Base-by-base conservation (phyloP, 2,329 filamentous ascomycete species). In the Fusarium bactridioides region DNA sequence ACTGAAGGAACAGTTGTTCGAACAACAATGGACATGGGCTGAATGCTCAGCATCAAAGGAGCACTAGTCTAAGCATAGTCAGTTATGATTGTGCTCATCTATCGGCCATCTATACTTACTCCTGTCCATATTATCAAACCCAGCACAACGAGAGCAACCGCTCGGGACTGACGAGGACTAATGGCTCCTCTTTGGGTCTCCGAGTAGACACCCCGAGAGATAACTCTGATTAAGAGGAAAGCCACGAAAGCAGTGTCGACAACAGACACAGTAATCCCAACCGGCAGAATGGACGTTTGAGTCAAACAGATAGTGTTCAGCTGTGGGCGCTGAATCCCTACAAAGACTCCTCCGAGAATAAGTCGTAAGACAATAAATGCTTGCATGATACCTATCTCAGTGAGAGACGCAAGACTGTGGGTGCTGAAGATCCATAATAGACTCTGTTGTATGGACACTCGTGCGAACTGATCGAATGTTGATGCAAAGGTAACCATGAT, bases 401-500 rank as follows among this genome's bases (percentile, higher is more conserved):
- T 81, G 12, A 78, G 72, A 6, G 83, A 80, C 37, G 80, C 79
- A 72, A 77, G 79, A n/a, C 78, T 74, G 37, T 81, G 80, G 25
- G 78, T 80, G 73, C 83, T 84, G 64, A 86, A 81, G 10, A 82
- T 82, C 86, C 87, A 89, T 47, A 88, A 72, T 10, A 90, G 76
- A 63, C 85, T 87, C 76, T 90, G 88, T 72, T 89, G 84, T 61
- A 89, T 78, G 40, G 85, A 82, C 55, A 87, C 79, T 55, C 89
- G 84, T 23, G 85, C 86, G 29, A 90, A 76, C 76, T 91, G 88
- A 72, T 91, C 89, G 78, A 90, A 89, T 29, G 84, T 73, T 13
- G 87, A 83, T 51, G 86, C 84, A 73, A 90, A 86, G 38, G 85
- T 81, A 48, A 89, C 81, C 61, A 84, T 82, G 59, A 87, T 78